Evolutionary conservation across 139 green algal genomes (phyloP), one percentile per base, ranked within the genome.

Genomic region (Asterochloris sp.): DNA sequence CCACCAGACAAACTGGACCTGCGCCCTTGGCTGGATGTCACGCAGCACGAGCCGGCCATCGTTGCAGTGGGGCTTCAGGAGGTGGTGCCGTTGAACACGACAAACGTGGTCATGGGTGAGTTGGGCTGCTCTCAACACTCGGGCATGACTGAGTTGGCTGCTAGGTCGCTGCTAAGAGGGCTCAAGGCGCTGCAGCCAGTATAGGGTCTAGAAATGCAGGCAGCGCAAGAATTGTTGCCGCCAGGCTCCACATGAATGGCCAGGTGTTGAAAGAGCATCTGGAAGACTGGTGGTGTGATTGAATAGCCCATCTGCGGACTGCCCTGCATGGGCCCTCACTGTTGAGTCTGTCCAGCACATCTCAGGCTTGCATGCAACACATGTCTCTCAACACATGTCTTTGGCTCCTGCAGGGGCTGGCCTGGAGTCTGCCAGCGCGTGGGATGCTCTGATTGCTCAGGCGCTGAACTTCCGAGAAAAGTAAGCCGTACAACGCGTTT

Each of bases 21-120:
- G 19, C 26, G 76, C 0, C 78, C 88, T 0, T 96, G 90, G 92
- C 80, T 96, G 28, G 83, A 73, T 15, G 69, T 63, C 11, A 16
- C 29, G 11, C 21, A 54, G 17, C 63, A 28, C 10, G 81, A 62
- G 0, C 79, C 90, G 15, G 92, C 95, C 82, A 86, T 97, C 12
- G 82, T 94, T 17, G 91, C 86, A 0, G 73, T 96, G 0, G 93
- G 91, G 14, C 97, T 98, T 68, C 92, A 97, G 83, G 95, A 98
- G 87, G 81, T 96, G 14, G 92, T 98, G 73, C 92, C 93, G 9
- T 83, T 98, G 16, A 94, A 82, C 62, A 89, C 92, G 6, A 84
- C 87, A 76, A 96, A 94, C 76, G 91, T 97, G 11, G 90, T 95
- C 62, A 90, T 86, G 63, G 90, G 89, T 83, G 61, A 12, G 82